Conservation (phyloP, 768 basidiomycete genomes). For the Lentinula raphanica region DNA sequence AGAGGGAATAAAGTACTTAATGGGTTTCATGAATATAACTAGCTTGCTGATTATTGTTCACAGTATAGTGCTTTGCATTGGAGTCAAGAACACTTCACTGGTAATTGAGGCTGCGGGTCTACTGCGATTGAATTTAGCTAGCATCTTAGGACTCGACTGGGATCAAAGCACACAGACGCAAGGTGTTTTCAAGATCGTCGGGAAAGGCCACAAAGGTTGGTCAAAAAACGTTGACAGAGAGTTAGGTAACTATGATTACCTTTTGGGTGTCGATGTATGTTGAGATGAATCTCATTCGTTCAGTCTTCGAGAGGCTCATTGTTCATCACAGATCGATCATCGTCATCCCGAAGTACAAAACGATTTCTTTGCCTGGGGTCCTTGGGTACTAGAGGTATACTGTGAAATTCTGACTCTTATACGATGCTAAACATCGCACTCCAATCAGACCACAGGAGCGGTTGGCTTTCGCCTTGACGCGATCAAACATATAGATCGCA, state of each 20-base stretch:
- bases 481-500: slow-evolving; percentile 81
- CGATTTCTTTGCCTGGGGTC: slow-evolving; percentile 73
- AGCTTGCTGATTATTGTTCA: not conserved
- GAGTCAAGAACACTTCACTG: slow-evolving; percentile 77
- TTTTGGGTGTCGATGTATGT: slow-evolving; percentile 68
- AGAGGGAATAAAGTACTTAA: slow-evolving; percentile 70
- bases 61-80: slow-evolving; percentile 72
- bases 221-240: slow-evolving; percentile 75
- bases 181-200: slow-evolving; percentile 69
- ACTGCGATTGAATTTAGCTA: not conserved
- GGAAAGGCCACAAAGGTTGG: slow-evolving; percentile 70
- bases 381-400: slow-evolving; percentile 59
- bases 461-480: slow-evolving; percentile 85
- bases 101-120: slow-evolving; percentile 27
- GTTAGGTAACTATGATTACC: slow-evolving; percentile 84
- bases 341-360: slow-evolving; percentile 73
- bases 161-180: slow-evolving; percentile 62
- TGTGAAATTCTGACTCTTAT: not conserved
- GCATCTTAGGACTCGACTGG: slow-evolving; percentile 68
- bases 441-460: slow-evolving; percentile 64
- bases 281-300: not conserved
- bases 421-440: not conserved
- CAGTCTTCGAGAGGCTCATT: not conserved
- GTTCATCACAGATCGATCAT: slow-evolving; percentile 61
- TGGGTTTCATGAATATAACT: not conserved